Conservation (phyloP, 768 basidiomycete genomes). For the Lanmaoa pseudosensibilis region DNA sequence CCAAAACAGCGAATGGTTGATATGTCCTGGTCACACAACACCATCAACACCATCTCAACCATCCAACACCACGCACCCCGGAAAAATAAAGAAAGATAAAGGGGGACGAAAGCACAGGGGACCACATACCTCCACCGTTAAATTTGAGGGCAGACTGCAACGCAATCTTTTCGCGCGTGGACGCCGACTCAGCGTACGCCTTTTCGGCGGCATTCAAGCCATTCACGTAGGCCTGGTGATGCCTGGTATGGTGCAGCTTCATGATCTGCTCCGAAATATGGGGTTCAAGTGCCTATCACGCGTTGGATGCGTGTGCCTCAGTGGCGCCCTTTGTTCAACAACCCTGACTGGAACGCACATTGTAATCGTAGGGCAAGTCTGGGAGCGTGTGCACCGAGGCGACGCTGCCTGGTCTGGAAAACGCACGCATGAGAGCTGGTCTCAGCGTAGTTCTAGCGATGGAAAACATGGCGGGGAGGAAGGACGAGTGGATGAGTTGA, state of each 20-base stretch:
- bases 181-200: slow-evolving; percentile 62
- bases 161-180: slow-evolving; percentile 73
- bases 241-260: slow-evolving; percentile 90
- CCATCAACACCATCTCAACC: not conserved
- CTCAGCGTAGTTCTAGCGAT: slow-evolving; percentile 44
- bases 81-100: not conserved
- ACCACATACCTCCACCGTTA: slow-evolving; percentile 81
- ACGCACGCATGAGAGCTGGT: slow-evolving; percentile 46
- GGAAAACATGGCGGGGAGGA: slow-evolving; percentile 43
- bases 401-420: slow-evolving; percentile 41
- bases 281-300: slow-evolving; percentile 84
- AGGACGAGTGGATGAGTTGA: not conserved
- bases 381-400: slow-evolving; percentile 73
- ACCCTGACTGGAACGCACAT: slow-evolving; percentile 46
- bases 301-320: not conserved
- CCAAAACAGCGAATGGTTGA: slow-evolving; percentile 98
- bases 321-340: not conserved
- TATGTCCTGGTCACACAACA: slow-evolving; percentile 53
- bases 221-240: slow-evolving; percentile 91
- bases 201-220: slow-evolving; percentile 93
- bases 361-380: slow-evolving; percentile 74
- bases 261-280: slow-evolving; percentile 91
- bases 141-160: slow-evolving; percentile 94
- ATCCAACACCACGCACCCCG: no score
- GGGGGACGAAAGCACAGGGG: no score